Conservation (phyloP, 202 grass and related monocot species). For the Hordeum pubiflorum region DNA sequence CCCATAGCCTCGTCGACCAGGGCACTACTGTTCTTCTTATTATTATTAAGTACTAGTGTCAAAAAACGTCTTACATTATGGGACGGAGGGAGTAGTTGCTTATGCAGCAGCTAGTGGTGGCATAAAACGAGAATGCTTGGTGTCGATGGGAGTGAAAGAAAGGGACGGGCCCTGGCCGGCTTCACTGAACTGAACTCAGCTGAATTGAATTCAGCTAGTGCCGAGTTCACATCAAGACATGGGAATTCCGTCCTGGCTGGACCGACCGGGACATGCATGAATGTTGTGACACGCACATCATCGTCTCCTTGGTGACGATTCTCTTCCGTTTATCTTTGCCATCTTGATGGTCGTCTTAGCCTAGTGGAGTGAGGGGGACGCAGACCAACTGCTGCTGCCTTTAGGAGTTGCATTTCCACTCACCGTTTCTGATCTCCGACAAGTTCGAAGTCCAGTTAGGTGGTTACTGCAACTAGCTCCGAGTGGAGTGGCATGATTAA, state of each 20-base stretch:
- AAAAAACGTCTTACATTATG: too few relatives aligned
- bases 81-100: too few relatives aligned
- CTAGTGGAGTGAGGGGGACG: constrained; percentile 22
- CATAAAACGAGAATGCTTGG: background rate
- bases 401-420: background rate
- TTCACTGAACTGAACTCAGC: background rate
- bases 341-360: background rate
- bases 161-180: background rate
- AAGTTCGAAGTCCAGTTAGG: background rate
- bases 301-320: background rate
- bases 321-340: constrained; percentile 1
- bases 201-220: constrained; percentile 9
- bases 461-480: background rate
- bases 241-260: constrained; percentile 27
- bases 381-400: background rate
- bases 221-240: constrained; percentile 35
- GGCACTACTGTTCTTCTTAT: background rate
- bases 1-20: background rate
- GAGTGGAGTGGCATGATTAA: constrained; percentile 7
- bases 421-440: background rate
- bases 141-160: background rate
- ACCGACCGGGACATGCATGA: constrained; percentile 28
- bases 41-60: too few relatives aligned
- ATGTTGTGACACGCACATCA: background rate
- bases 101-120: background rate